A percentile compares a stretch with the other conserved stretches of the same genome.
phyloP scores from a whole-genome alignment of 2,329 filamentous ascomycete genomes.

The Monosporascus sp. region DNA sequence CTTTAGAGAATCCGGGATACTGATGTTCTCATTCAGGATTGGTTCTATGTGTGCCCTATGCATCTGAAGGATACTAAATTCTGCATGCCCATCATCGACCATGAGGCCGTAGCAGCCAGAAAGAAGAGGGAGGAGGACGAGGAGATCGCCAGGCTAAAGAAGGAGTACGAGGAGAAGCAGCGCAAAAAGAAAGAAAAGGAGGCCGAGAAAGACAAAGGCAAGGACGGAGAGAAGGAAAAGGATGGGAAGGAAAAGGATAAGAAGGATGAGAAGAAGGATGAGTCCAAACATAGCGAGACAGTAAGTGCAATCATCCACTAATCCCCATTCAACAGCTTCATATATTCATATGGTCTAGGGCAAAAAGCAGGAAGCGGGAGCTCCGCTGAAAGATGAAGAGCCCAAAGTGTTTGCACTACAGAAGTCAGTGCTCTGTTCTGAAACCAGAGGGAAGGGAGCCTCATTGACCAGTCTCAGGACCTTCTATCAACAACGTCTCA shows the following conservation, averaged over 20 bases:
- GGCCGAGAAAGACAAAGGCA: slow-evolving; percentile 48
- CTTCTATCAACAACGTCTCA: slow-evolving; percentile 81
- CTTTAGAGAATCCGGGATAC: slow-evolving; percentile 5
- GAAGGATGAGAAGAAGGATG: slow-evolving; percentile 24
- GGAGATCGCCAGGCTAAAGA: slow-evolving; percentile 60
- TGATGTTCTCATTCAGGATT: slow-evolving; percentile 49
- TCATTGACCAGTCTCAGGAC: slow-evolving; percentile 44
- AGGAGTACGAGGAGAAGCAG: slow-evolving; percentile 71
- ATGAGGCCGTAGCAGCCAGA: slow-evolving; percentile 57
- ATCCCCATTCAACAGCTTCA: too few relatives aligned
- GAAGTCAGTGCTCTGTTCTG: slow-evolving; percentile 44
- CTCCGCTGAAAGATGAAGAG: slow-evolving; percentile 51
- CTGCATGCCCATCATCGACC: slow-evolving; percentile 68
- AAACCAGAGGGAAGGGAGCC: not conserved
- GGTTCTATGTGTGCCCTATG: slow-evolving; percentile 82
- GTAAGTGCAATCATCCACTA: not conserved
- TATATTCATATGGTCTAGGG: slow-evolving; percentile 22
- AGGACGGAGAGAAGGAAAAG: slow-evolving; percentile 40
- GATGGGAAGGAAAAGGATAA: slow-evolving; percentile 39
- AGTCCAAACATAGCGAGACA: slow-evolving; percentile 21
- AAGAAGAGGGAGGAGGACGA: slow-evolving; percentile 61
- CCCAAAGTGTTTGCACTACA: slow-evolving; percentile 80
- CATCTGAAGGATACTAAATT: slow-evolving; percentile 83
- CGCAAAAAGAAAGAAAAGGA: slow-evolving; percentile 65
- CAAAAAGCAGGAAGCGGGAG: slow-evolving; percentile 27